Percentiles rank a stretch among this genome's conserved stretches.
These are phyloP conservation scores for Toxicodendron radicans DNA, from an alignment of 345 rosid genomes.

Conservation along the genomic window DNA sequence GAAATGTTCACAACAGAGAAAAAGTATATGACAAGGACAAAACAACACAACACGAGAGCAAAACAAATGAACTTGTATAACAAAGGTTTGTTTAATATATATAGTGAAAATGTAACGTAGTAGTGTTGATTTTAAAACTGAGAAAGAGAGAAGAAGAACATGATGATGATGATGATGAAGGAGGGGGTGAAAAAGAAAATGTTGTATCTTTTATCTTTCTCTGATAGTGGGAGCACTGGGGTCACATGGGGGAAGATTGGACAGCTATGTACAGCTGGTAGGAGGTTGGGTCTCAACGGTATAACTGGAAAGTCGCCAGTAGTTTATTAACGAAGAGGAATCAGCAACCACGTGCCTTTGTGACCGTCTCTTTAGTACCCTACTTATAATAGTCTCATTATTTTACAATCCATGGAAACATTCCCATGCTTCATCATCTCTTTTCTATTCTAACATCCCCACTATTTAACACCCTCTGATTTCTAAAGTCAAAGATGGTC, in stretches of 20 bases:
- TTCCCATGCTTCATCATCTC: constrained; percentile 12
- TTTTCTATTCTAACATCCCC: background rate
- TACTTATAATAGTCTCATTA: constrained; percentile 26
- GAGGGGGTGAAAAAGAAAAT: background rate
- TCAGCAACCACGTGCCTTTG: constrained; percentile 60
- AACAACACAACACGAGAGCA: constrained; percentile 1
- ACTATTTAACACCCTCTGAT: constrained; percentile 12
- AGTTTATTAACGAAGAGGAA: constrained; percentile 39
- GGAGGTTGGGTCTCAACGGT: constrained; percentile 68
- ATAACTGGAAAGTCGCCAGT: constrained; percentile 72
- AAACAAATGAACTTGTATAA: constrained; percentile 16
- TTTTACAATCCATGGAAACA: constrained; percentile 9
- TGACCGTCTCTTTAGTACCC: constrained; percentile 31
- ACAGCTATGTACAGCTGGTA: constrained; percentile 86
- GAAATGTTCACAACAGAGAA: background rate
- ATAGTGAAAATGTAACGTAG: background rate
- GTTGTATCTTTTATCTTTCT: constrained; percentile 10
- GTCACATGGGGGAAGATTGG: constrained; percentile 58
- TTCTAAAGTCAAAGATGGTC: background rate
- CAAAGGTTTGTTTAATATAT: background rate
- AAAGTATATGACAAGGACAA: background rate
- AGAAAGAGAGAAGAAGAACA: constrained; percentile 15
- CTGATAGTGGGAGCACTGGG: constrained; percentile 39
- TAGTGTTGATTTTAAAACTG: background rate
- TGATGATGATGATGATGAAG: constrained; percentile 17